A percentile compares a stretch with the other conserved stretches of the same genome.
Conservation (phyloP, 225 moss, liverwort and hornwort genomes). For the Pseudoscleropodium purum region DNA sequence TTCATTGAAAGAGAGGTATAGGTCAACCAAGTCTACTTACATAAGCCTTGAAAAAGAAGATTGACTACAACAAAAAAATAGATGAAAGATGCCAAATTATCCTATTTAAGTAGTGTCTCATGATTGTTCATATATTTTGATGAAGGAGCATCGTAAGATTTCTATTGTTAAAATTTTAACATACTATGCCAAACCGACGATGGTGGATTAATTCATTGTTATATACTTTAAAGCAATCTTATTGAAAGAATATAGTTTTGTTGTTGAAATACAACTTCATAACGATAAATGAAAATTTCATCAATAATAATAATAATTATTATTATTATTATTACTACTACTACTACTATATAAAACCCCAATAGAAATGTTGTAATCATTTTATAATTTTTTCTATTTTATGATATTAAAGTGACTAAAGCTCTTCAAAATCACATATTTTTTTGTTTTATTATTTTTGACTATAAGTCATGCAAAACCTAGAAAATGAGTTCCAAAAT, state of each 20-base stretch:
- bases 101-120: background rate
- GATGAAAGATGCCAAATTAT: background rate
- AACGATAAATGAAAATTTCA: background rate
- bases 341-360: fast-evolving
- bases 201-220: no score
- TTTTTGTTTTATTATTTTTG: background rate
- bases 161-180: background rate
- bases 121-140: background rate
- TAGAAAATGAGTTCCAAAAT: background rate
- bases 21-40: background rate
- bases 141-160: background rate
- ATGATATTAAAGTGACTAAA: background rate
- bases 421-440: background rate
- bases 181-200: background rate
- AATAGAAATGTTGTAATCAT: background rate
- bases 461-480: background rate
- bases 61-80: background rate
- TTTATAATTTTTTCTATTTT: background rate
- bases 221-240: background rate
- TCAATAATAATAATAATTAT: no score
- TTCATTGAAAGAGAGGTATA: background rate
- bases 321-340: background rate
- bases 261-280: background rate
- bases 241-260: background rate
- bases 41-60: background rate